These are phyloP conservation scores for Paracoccidioides brasiliensis DNA, from an alignment of 2,329 filamentous ascomycete genomes.

Conservation along the genomic window DNA sequence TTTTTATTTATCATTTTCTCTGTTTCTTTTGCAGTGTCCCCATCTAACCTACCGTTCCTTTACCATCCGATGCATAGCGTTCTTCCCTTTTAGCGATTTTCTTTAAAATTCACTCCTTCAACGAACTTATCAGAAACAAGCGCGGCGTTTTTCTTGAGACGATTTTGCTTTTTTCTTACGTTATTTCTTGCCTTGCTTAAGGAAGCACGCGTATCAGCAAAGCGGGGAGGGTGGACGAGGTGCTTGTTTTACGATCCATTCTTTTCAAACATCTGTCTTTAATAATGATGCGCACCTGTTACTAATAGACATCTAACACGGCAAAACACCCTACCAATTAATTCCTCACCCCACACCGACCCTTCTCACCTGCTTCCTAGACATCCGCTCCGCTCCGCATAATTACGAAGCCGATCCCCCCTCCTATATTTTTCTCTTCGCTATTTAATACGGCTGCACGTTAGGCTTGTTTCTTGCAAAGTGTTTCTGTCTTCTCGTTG, in stretches of 20 bases:
- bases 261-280: too few relatives aligned
- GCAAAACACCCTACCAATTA: background rate
- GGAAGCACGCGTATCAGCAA: constrained; percentile 5
- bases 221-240: background rate
- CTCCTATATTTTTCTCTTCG: constrained; percentile 1
- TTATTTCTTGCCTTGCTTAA: constrained; percentile 10
- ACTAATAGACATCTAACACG: too few relatives aligned
- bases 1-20: constrained; percentile 4
- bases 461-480: constrained; percentile 12
- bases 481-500: background rate
- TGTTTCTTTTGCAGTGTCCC: constrained; percentile 2
- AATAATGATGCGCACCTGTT: too few relatives aligned
- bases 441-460: constrained; percentile 4
- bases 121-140: constrained; percentile 14
- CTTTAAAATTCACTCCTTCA: constrained; percentile 21
- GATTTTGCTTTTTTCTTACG: constrained; percentile 3
- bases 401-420: background rate
- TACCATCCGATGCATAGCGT: constrained; percentile 10
- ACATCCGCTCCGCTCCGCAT: background rate
- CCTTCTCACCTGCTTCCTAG: background rate
- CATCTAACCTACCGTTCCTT: constrained; percentile 11
- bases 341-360: background rate
- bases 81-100: constrained; percentile 15
- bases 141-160: constrained; percentile 9
- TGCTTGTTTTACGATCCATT: background rate